A percentile compares a stretch with the other conserved stretches of the same genome.
phyloP scores from a whole-genome alignment of 2,329 filamentous ascomycete genomes.

The Metarhizium humberi region DNA sequence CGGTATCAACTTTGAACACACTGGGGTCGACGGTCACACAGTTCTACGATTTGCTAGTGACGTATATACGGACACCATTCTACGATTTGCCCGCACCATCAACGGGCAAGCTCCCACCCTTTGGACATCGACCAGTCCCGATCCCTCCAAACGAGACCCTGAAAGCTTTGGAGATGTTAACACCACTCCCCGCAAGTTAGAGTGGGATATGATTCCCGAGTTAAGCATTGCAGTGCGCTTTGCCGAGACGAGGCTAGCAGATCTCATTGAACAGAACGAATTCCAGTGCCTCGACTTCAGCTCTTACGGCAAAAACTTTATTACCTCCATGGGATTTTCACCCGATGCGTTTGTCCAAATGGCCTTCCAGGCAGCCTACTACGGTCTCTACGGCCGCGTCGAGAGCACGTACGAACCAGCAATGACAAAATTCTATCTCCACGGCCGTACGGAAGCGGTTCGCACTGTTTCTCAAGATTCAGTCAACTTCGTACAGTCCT shows the following conservation, averaged over 20 bases:
- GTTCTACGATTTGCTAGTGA: slow-evolving; percentile 94
- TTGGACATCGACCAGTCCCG: slow-evolving; percentile 84
- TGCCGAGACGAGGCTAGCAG: slow-evolving; percentile 86
- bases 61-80: slow-evolving; percentile 93
- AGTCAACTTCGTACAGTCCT: slow-evolving; percentile 81
- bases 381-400: slow-evolving; percentile 85
- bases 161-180: slow-evolving; percentile 87
- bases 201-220: slow-evolving; percentile 96
- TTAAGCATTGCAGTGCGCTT: slow-evolving; percentile 86
- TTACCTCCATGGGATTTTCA: slow-evolving; percentile 93
- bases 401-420: slow-evolving; percentile 97
- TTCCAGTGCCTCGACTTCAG: slow-evolving; percentile 85
- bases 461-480: slow-evolving; percentile 75
- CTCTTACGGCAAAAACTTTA: slow-evolving; percentile 93
- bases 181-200: slow-evolving; percentile 89
- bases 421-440: slow-evolving; percentile 92
- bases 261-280: slow-evolving; percentile 93
- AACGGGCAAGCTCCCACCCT: slow-evolving; percentile 86
- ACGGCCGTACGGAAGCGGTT: slow-evolving; percentile 91
- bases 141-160: slow-evolving; percentile 85
- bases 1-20: slow-evolving; percentile 98
- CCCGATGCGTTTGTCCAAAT: slow-evolving; percentile 97
- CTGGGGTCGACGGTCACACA: slow-evolving; percentile 93
- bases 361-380: slow-evolving; percentile 98
- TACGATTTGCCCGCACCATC: slow-evolving; percentile 89